These are phyloP conservation scores for Phytophthora tentaculata DNA, from an alignment of 352 stramenopile genomes.

Conservation along the genomic window DNA sequence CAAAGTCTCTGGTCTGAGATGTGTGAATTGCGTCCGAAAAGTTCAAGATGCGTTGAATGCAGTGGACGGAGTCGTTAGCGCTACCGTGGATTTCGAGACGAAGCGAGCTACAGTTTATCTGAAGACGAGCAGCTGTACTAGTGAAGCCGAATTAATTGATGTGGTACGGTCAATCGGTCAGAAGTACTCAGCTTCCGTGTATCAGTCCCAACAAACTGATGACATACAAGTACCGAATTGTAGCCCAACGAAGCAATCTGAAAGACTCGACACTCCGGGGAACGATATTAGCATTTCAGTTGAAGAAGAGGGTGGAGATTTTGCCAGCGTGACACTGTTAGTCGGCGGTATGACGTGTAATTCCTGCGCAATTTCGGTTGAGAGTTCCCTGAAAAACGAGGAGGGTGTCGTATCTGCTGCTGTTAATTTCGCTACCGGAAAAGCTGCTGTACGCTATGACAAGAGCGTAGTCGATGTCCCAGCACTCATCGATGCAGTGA, in stretches of 20 bases:
- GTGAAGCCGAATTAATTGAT: slow-evolving; percentile 56
- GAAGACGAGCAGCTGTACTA: slow-evolving; percentile 47
- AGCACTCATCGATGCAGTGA: slow-evolving; percentile 81
- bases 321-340: slow-evolving; percentile 59
- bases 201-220: background rate
- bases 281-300: slow-evolving; percentile 56
- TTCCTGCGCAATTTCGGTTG: slow-evolving; percentile 87
- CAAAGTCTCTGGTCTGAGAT: slow-evolving; percentile 83
- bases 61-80: slow-evolving; percentile 61
- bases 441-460: slow-evolving; percentile 71
- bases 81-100: slow-evolving; percentile 76
- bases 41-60: slow-evolving; percentile 80
- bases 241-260: background rate
- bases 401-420: slow-evolving; percentile 66
- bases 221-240: background rate
- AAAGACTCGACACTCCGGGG: background rate
- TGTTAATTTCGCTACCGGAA: slow-evolving; percentile 85
- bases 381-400: slow-evolving; percentile 63
- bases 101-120: slow-evolving; percentile 75
- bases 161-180: slow-evolving; percentile 51
- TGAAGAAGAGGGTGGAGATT: slow-evolving; percentile 37
- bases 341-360: slow-evolving; percentile 92
- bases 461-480: slow-evolving; percentile 62
- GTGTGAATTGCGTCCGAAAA: slow-evolving; percentile 83
- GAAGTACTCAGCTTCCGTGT: slow-evolving; percentile 55